Percentiles rank a stretch among this genome's conserved stretches.
phyloP scores from a whole-genome alignment of 2,329 filamentous ascomycete species.

The Colletotrichum lindemuthianum region DNA sequence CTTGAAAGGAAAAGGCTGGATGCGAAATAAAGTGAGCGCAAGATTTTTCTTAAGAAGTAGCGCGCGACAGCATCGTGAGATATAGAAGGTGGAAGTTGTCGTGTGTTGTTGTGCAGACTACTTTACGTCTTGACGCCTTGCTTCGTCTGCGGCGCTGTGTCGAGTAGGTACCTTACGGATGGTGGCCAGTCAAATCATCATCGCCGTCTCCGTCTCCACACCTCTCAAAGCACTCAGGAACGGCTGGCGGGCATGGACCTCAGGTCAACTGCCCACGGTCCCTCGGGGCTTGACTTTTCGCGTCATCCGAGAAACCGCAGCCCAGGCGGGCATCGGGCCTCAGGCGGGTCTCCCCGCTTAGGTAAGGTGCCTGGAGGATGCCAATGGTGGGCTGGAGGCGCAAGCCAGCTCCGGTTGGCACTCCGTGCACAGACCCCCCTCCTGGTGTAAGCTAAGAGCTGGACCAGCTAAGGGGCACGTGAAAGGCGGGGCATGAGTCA shows the following conservation, averaged over 20 bases:
- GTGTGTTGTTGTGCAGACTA: not conserved
- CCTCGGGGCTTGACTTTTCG: constrained; percentile 21
- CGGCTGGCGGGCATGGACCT: no score
- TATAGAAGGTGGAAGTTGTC: not conserved
- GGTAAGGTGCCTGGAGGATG: no score
- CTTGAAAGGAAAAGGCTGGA: not conserved
- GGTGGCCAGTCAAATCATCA: constrained; percentile 27
- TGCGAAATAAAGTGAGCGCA: constrained; percentile 1
- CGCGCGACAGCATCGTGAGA: constrained; percentile 16
- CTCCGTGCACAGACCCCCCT: constrained; percentile 18
- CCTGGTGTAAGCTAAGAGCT: not conserved
- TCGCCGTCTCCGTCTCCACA: constrained; percentile 13
- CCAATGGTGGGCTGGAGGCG: not conserved
- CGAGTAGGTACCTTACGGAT: not conserved
- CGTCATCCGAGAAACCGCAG: constrained; percentile 1
- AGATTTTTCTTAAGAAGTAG: constrained; percentile 10
- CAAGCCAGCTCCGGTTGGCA: constrained; percentile 4
- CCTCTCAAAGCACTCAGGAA: no score
- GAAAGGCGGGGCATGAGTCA: constrained; percentile 35
- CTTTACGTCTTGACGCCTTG: constrained; percentile 6
- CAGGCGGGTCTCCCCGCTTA: no score
- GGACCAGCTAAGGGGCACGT: constrained; percentile 14
- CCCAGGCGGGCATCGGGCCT: no score
- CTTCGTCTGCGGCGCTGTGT: constrained; percentile 1
- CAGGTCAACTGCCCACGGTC: no score